These are phyloP conservation scores for Aspergillus affinis DNA, from an alignment of 495 filamentous ascomycete genomes.

Conservation along the genomic window DNA sequence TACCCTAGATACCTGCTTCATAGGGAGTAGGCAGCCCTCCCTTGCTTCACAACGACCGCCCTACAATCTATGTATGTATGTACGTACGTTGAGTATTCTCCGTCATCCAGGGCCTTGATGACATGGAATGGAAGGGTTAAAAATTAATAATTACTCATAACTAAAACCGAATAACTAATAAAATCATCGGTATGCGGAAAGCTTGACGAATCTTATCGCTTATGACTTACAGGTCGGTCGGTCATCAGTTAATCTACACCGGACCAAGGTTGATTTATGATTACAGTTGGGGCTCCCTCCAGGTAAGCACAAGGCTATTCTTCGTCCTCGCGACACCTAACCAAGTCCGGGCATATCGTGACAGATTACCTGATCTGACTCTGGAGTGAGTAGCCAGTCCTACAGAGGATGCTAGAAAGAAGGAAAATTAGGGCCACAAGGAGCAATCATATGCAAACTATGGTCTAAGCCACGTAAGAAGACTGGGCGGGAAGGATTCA, in stretches of 20 bases:
- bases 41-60: not conserved
- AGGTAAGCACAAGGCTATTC: not conserved
- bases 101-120: not conserved
- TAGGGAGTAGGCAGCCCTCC: too few relatives aligned
- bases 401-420: too few relatives aligned
- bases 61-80: not conserved
- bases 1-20: too few relatives aligned
- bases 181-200: slow-evolving; percentile 9
- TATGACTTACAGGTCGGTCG: not conserved
- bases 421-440: too few relatives aligned
- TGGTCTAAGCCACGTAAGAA: too few relatives aligned
- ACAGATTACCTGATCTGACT: not conserved
- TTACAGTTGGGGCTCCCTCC: too few relatives aligned
- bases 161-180: too few relatives aligned
- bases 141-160: too few relatives aligned
- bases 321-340: not conserved
- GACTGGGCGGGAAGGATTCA: too few relatives aligned
- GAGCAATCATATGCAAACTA: too few relatives aligned
- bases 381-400: not conserved
- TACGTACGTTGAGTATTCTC: not conserved
- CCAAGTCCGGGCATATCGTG: not conserved
- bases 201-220: slow-evolving; percentile 21
- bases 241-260: not conserved
- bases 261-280: not conserved
- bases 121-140: slow-evolving; percentile 2